phyloP scores from a whole-genome alignment of 305 asterid species.

The Solanum hybrid region DNA sequence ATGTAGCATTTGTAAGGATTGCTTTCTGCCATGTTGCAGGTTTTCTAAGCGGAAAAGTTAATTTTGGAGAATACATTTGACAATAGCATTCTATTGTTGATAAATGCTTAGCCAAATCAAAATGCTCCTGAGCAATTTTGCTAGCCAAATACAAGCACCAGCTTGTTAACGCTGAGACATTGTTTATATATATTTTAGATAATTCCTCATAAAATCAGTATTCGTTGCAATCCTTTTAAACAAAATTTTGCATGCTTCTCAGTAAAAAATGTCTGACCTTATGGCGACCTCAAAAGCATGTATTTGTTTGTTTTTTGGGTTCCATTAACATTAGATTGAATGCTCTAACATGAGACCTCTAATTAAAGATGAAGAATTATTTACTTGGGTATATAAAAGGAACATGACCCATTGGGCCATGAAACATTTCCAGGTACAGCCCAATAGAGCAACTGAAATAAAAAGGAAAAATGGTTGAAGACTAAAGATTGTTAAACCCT shows the following conservation, averaged over 20 bases:
- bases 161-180: not conserved
- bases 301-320: not conserved
- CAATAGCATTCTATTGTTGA: not conserved
- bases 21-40: not conserved
- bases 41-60: not conserved
- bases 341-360: not conserved
- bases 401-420: not conserved
- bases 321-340: not conserved
- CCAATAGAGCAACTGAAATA: not conserved
- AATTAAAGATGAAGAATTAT: not conserved
- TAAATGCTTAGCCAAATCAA: not conserved
- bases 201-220: not conserved
- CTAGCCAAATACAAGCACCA: not conserved
- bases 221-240: not conserved
- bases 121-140: not conserved
- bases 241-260: not conserved
- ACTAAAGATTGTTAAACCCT: not conserved
- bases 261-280: not conserved
- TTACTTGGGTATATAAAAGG: not conserved
- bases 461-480: not conserved
- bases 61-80: not conserved
- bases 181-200: not conserved
- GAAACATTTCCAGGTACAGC: not conserved
- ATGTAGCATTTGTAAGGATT: not conserved
- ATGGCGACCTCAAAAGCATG: not conserved